Percentiles rank a stretch among this genome's conserved stretches.
Conservation (phyloP, 768 basidiomycete genomes). For the Hericium coralloides region DNA sequence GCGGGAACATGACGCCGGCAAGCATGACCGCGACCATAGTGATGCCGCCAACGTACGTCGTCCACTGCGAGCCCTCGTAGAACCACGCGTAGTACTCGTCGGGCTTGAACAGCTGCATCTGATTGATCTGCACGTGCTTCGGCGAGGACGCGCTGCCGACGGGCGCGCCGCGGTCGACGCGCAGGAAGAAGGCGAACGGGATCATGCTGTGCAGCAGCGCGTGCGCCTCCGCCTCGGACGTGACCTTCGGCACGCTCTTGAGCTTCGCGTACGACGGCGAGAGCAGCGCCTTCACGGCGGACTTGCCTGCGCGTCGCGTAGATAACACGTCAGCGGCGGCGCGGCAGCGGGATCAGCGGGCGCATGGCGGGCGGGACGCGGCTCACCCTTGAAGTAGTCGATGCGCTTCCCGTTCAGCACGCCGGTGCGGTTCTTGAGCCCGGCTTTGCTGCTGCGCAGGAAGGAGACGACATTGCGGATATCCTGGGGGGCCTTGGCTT, state of each 20-base stretch:
- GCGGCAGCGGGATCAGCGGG: constrained; percentile 2
- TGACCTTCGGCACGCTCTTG: constrained; percentile 68
- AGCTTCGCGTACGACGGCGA: constrained; percentile 88
- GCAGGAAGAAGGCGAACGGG: constrained; percentile 86
- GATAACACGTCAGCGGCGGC: background rate
- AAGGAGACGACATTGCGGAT: constrained; percentile 79
- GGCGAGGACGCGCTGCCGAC: constrained; percentile 65
- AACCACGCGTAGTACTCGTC: constrained; percentile 95
- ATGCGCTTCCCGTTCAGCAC: constrained; percentile 89
- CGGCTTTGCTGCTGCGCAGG: constrained; percentile 75
- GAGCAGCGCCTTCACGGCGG: constrained; percentile 84
- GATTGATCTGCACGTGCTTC: constrained; percentile 71
- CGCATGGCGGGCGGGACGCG: background rate
- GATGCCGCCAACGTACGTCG: constrained; percentile 82
- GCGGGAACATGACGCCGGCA: constrained; percentile 97
- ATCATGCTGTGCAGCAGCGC: constrained; percentile 60
- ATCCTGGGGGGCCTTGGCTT: constrained; percentile 71
- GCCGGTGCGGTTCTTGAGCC: constrained; percentile 84
- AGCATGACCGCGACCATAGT: constrained; percentile 92
- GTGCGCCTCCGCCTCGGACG: constrained; percentile 67
- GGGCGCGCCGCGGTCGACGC: constrained; percentile 68
- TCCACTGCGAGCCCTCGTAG: constrained; percentile 90
- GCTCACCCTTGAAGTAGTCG: constrained; percentile 95
- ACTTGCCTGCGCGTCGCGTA: constrained; percentile 54
- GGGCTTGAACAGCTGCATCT: constrained; percentile 68